These are phyloP conservation scores for Verticillium tricorpus DNA, from an alignment of 2,329 filamentous ascomycete genomes.

Conservation along the genomic window DNA sequence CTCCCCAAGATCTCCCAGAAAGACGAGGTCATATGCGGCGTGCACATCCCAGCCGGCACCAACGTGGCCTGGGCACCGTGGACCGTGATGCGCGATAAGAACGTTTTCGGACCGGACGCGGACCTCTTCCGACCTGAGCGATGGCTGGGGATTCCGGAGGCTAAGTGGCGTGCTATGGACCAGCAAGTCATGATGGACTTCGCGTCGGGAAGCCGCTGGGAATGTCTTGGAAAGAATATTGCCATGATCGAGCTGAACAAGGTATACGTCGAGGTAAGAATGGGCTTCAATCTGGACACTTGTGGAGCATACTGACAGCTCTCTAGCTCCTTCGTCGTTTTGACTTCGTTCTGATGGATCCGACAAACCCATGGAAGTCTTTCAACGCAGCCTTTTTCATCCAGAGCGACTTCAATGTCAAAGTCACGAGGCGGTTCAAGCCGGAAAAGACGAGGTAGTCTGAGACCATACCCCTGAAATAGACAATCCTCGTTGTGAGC, in stretches of 20 bases:
- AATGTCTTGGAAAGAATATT: constrained; percentile 41
- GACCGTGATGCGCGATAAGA: constrained; percentile 30
- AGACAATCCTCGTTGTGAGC: neutral
- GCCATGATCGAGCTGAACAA: constrained; percentile 40
- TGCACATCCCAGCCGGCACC: constrained; percentile 30
- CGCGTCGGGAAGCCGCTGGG: constrained; percentile 33
- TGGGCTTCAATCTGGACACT: neutral
- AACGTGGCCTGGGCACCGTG: constrained; percentile 35
- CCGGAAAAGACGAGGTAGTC: neutral
- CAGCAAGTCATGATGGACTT: constrained; percentile 36
- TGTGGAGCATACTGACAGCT: neutral
- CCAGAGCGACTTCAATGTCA: constrained; percentile 18
- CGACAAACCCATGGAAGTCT: constrained; percentile 23
- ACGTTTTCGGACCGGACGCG: constrained; percentile 38
- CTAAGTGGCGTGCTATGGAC: constrained; percentile 26
- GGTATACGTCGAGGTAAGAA: constrained; percentile 34
- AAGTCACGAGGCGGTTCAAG: constrained; percentile 7
- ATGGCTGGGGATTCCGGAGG: constrained; percentile 35
- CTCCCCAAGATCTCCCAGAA: constrained; percentile 40
- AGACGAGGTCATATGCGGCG: constrained; percentile 35
- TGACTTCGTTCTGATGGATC: constrained; percentile 20
- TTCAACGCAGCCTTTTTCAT: constrained; percentile 23
- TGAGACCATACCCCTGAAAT: neutral
- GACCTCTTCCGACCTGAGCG: constrained; percentile 42
- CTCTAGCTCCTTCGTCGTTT: constrained; percentile 19